Evolutionary conservation across 345 rosid species (phyloP), one percentile per base, ranked within the genome.

Genomic region (Eucalyptus shirleyi): DNA sequence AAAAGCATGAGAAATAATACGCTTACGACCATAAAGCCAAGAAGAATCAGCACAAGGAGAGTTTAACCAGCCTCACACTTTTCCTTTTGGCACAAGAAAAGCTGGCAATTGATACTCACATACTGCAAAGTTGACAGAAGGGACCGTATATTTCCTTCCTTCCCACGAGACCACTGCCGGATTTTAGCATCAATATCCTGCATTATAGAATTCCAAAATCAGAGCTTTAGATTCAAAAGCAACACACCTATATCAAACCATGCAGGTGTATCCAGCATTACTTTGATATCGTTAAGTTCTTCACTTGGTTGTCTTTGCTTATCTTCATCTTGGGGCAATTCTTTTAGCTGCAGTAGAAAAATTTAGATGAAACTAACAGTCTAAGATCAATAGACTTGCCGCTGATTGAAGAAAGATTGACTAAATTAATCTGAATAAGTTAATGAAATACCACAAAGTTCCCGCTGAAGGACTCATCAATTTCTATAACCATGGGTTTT

Each of bases 141-240:
- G n/a, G 99, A 95, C 60, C 99, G 97, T 77, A 98, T 96, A 92
- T 96, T 98, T 89, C 98, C 96, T 72, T 93, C 97, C 93, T 95
- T 98, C 86, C 99, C 99, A 40, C 87, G 89, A 55, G 96, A 96
- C 99, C 99, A 98, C 44, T 93, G 93, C 49, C 89, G 93, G 89
- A 97, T 96, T 92, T 95, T 93, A 86, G 92, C 93, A 91, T 96
- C 95, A 30, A 95, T 93, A 88, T 49, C 94, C 99, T 97, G 93
- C 89, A 65, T 56, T 81, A 88, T 88, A 16, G 69, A 87, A 87
- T 81, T 80, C 40, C 50, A 51, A 21, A n/a, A 50, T 91, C 88
- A 90, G 51, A 82, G 45, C 67, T 65, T 85, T 51, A 28, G 44
- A 89, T 80, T 87, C 72, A 28, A 80, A 42, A 12, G 50, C 88